Evolutionary conservation across 2,329 filamentous ascomycete genomes (phyloP).

Genomic region (Botrytis cinerea): DNA sequence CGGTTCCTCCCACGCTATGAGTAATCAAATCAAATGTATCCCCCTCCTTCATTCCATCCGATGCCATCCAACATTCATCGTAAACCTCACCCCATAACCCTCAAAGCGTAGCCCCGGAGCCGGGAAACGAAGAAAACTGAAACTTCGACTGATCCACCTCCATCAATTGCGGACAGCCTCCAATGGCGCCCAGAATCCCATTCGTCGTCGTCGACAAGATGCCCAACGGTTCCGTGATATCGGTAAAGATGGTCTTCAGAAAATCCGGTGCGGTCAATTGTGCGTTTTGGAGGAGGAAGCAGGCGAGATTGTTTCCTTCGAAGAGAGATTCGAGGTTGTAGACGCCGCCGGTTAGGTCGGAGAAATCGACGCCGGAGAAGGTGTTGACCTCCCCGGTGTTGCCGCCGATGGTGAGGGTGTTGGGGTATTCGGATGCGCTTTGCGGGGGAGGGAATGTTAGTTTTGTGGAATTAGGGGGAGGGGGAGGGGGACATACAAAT

Average conservation of each 20-base stretch:
- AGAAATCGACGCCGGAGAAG: slow-evolving; percentile 50
- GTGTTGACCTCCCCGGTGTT: slow-evolving; percentile 54
- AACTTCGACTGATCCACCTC: not conserved
- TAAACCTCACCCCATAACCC: no score
- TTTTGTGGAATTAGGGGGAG: not conserved
- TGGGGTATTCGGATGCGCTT: slow-evolving; percentile 46
- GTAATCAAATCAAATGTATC: not conserved
- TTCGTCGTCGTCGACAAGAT: not conserved
- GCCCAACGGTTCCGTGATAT: slow-evolving; percentile 37
- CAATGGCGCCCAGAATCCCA: not conserved
- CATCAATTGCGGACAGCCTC: not conserved
- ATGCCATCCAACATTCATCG: not conserved
- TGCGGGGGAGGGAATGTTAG: not conserved
- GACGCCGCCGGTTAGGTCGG: slow-evolving; percentile 48
- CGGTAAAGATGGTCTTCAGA: slow-evolving; percentile 44
- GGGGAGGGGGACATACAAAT: slow-evolving; percentile 34
- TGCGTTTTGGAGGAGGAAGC: slow-evolving; percentile 47
- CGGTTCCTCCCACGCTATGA: not conserved
- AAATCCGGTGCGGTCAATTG: slow-evolving; percentile 48
- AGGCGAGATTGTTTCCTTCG: slow-evolving; percentile 51
- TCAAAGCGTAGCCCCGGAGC: not conserved
- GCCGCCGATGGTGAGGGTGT: slow-evolving; percentile 49
- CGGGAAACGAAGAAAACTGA: not conserved
- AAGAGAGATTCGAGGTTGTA: slow-evolving; percentile 47
- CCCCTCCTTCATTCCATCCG: no score